phyloP scores from a whole-genome alignment of 1,284 basidiomycete genomes.

The Schizophyllum commune region DNA sequence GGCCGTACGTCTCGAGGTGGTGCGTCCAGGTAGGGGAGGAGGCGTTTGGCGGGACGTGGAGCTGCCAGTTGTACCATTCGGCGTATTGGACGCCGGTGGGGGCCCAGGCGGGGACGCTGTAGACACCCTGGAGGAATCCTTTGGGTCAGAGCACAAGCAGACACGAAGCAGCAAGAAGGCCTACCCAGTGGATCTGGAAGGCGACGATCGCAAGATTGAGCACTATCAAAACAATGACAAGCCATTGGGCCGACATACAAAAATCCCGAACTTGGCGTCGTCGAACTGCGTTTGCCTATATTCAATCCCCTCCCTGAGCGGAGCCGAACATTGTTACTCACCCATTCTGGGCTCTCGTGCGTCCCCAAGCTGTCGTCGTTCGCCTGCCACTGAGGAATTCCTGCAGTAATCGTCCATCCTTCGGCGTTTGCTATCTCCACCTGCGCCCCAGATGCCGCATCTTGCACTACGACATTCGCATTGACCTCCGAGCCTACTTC shows the following conservation, averaged over 20 bases:
- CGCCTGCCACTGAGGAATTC: background rate
- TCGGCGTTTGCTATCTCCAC: slow-evolving; percentile 18
- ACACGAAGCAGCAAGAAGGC: background rate
- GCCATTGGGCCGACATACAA: background rate
- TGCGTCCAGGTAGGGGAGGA: slow-evolving; percentile 38
- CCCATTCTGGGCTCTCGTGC: slow-evolving; percentile 48
- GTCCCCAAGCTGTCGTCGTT: slow-evolving; percentile 18
- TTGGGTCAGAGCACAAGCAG: too few relatives aligned
- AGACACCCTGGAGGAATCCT: too few relatives aligned
- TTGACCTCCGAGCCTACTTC: background rate
- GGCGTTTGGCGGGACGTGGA: slow-evolving; percentile 17
- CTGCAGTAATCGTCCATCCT: background rate
- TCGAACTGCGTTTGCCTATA: background rate
- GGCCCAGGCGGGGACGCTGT: background rate
- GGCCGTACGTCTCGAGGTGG: slow-evolving; percentile 42
- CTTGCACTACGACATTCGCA: background rate
- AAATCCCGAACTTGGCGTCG: background rate
- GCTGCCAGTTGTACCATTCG: slow-evolving; percentile 41
- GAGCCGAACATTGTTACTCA: slow-evolving; percentile 13
- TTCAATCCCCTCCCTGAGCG: background rate
- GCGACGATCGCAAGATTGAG: background rate
- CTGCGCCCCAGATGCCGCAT: slow-evolving; percentile 13
- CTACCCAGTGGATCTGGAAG: background rate
- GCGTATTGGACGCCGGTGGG: slow-evolving; percentile 27
- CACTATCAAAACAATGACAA: background rate